phyloP scores from a whole-genome alignment of 2,329 filamentous ascomycete species.

The Fusarium decemcellulare region DNA sequence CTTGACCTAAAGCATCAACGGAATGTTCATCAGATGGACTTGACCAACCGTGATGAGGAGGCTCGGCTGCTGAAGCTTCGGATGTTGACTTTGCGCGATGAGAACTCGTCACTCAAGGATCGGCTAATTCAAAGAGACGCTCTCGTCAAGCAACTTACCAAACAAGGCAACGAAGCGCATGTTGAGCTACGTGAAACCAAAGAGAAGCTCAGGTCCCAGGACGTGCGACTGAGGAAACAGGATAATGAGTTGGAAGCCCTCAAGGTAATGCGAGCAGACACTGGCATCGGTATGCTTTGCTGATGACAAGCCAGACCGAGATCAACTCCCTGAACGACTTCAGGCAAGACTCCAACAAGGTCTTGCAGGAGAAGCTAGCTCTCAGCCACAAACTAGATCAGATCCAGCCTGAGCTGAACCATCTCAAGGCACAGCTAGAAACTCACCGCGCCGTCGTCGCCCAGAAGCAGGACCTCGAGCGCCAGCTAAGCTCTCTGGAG shows the following conservation, averaged over 20 bases:
- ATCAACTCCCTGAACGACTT: conserved; percentile 77
- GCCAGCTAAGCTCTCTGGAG: conserved; percentile 82
- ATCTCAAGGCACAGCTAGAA: conserved; percentile 67
- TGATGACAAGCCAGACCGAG: conserved; percentile 70
- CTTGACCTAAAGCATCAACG: conserved; percentile 81
- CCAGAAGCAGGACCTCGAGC: conserved; percentile 85
- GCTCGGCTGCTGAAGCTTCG: conserved; percentile 78
- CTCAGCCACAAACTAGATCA: conserved; percentile 66
- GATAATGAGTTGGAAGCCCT: conserved; percentile 63
- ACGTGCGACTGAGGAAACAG: conserved; percentile 64
- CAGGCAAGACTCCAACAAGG: conserved; percentile 78
- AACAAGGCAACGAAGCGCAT: conserved; percentile 57
- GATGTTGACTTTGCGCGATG: conserved; percentile 79
- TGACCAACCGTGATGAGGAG: conserved; percentile 82
- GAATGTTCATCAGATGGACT: conserved; percentile 73
- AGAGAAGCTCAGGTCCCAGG: conserved; percentile 60
- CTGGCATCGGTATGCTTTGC: not conserved
- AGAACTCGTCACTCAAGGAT: conserved; percentile 78
- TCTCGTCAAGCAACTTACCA: conserved; percentile 65
- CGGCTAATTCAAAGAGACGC: conserved; percentile 73
- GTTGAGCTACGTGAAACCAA: conserved; percentile 60
- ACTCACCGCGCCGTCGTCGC: conserved; percentile 78
- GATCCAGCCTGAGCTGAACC: conserved; percentile 69
- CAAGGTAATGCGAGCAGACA: conserved; percentile 55
- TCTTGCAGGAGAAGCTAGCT: conserved; percentile 72